Evolutionary conservation across 192 early-diverging fungal genomes (phyloP), one percentile per base, ranked within the genome.

Genomic region (Entomortierella chlamydospora): DNA sequence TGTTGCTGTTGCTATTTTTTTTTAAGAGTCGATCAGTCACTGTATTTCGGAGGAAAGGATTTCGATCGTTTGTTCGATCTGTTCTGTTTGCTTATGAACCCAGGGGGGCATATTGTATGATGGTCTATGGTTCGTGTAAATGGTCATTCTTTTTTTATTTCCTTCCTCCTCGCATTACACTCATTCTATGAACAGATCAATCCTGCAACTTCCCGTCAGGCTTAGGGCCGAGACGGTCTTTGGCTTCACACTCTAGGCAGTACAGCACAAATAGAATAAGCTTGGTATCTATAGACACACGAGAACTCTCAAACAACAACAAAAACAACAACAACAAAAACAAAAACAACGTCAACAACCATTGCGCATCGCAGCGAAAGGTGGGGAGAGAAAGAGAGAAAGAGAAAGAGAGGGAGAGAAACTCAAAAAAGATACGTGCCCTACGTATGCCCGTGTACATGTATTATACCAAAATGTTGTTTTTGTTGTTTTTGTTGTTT

Each of bases 31-130:
- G 39, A 22, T 58, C 30, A 30, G n/a, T 22, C 31, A 58, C 34
- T 41, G n/a, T 20, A 17, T 17, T 25, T 45, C 11, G 29, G 49
- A 51, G 49, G 20, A 63, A 63, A 63, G 31, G 49, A 50, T 50
- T 31, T 63, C 45, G 28, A 51, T 63, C 49, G 47, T 51, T 33
- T 63, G 29, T 42, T 60, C 25, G 58, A 26, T 60, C 37, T 42
- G 34, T 34, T 60, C 58, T 33, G 34, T 39, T 4, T 31, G 61
- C 47, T 33, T 62, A 50, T 50, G 47, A 33, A 62, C 45, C 45
- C 34, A 10, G 10, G 34, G 45, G 45, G 45, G 45, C 15, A 47
- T 4, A 17, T 4, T 47, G 45, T 47, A 47, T 20, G 45, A 47
- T 47, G 20, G 5, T 12, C 5, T 12, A 20, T 47, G 34, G 34